Base-by-base conservation (phyloP, 2,329 filamentous ascomycete genomes). In the Coniochaeta prunicola region DNA sequence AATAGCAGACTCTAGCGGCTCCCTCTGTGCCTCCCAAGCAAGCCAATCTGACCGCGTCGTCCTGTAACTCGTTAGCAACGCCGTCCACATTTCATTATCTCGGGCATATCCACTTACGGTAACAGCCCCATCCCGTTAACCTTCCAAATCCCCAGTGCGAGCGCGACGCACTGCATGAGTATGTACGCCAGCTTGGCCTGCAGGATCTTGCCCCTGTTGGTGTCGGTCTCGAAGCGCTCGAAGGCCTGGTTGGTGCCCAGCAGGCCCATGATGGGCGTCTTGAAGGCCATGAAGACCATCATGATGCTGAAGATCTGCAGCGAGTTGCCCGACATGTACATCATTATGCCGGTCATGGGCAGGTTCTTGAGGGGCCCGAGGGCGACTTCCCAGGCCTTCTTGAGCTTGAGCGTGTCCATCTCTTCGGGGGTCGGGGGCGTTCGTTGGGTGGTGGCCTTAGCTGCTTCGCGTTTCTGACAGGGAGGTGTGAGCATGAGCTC, bases 221-320 rank as follows among this genome's bases (percentile, higher is more conserved):
- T 85, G 57, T 91, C 87, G 21, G 90, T 92, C 73, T 97, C 91
- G 74, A 96, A 96, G 62, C 89, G 88, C 70, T 91, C 85, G 73
- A 99, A 97, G n/a, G 90, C 90, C 69, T 87, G 84, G 70, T 94
- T 92, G 54, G 93, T 93, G 65, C 80, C 85, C 61, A 96, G 76
- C 53, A 97, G 77, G 34, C 92, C 94, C 74, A 91, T 85, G 61
- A 99, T 82, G 10, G 94, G 94, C 65, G 90, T 96, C 80, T 97
- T 97, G 82, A 99, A 99, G 53, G 96, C 87, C 89, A 97, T 97
- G 69, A 93, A 92, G 19, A 97, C 93, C 92, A 97, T 99, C 91
- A 97, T 97, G 76, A 99, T 97, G 75, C 90, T 96, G 80, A 99
- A 99, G 65, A 99, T 97, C 73, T 99, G 94, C 53, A 99, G 84